Percentiles rank a stretch among this genome's conserved stretches.
phyloP scores from a whole-genome alignment of 2,329 filamentous ascomycete species.

The Fusarium penzigii region DNA sequence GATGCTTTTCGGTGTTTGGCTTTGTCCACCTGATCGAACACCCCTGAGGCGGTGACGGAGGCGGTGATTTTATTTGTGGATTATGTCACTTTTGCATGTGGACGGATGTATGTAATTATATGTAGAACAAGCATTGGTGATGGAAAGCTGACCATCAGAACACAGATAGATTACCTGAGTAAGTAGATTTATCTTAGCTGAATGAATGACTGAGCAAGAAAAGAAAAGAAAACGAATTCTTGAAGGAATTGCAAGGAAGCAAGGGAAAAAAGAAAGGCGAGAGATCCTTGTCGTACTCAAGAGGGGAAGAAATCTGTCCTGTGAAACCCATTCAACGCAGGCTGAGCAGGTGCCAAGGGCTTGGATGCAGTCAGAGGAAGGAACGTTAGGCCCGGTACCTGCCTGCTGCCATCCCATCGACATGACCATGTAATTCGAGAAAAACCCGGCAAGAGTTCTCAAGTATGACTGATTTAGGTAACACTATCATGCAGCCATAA shows the following conservation, averaged over 20 bases:
- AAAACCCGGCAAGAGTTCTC: neutral
- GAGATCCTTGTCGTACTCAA: neutral
- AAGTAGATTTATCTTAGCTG: neutral
- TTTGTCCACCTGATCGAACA: neutral
- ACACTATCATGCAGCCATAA: neutral
- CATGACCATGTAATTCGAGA: too few species aligned
- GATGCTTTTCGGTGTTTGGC: too few species aligned
- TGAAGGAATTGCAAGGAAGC: neutral
- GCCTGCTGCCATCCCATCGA: neutral
- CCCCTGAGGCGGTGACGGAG: neutral
- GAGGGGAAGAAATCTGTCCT: neutral
- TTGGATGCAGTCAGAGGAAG: neutral
- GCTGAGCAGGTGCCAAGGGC: neutral
- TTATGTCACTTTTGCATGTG: neutral
- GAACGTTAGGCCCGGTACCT: neutral
- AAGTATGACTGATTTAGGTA: neutral
- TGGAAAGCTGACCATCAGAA: too few species aligned
- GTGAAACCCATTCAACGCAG: neutral
- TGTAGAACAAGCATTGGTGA: too few species aligned
- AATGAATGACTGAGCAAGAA: neutral
- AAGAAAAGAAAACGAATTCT: neutral
- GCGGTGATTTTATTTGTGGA: neutral
- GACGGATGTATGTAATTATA: too few species aligned
- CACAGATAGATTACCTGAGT: too few species aligned
- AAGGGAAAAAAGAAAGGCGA: neutral